Percentiles rank a stretch among this genome's conserved stretches.
These are phyloP conservation scores for Glonium stellatum DNA, from an alignment of 495 filamentous ascomycete species.

Conservation along the genomic window DNA sequence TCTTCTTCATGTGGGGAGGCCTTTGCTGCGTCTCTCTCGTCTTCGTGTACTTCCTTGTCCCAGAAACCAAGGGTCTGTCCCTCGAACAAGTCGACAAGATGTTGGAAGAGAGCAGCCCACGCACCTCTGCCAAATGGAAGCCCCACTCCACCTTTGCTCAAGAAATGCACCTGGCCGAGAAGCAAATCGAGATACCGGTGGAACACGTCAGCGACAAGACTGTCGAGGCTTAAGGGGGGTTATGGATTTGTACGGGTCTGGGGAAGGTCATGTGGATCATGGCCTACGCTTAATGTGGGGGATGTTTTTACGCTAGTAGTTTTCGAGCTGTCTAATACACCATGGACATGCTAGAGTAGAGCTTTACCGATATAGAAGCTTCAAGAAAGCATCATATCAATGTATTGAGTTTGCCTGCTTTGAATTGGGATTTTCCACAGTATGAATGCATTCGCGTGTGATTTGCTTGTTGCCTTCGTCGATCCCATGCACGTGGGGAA, in stretches of 20 bases:
- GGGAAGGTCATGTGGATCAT: not conserved
- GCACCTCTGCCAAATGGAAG: constrained; percentile 62
- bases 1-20: constrained; percentile 74
- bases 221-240: not conserved
- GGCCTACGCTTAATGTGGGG: too few relatives aligned
- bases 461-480: not conserved
- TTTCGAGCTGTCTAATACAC: not conserved
- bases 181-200: constrained; percentile 26
- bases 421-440: not conserved
- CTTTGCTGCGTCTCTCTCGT: constrained; percentile 59
- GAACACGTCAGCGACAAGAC: constrained; percentile 1
- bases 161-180: constrained; percentile 52
- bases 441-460: too few relatives aligned
- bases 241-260: not conserved
- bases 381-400: not conserved
- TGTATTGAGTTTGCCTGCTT: not conserved
- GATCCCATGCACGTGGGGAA: too few relatives aligned
- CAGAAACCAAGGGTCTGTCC: constrained; percentile 79
- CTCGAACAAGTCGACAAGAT: constrained; percentile 87
- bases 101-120: constrained; percentile 75
- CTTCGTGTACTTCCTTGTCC: constrained; percentile 69
- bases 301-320: too few relatives aligned
- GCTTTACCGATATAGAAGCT: not conserved
- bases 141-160: constrained; percentile 62
- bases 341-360: not conserved